phyloP scores from a whole-genome alignment of 441 rosid species.

The Erodium moschatum region DNA sequence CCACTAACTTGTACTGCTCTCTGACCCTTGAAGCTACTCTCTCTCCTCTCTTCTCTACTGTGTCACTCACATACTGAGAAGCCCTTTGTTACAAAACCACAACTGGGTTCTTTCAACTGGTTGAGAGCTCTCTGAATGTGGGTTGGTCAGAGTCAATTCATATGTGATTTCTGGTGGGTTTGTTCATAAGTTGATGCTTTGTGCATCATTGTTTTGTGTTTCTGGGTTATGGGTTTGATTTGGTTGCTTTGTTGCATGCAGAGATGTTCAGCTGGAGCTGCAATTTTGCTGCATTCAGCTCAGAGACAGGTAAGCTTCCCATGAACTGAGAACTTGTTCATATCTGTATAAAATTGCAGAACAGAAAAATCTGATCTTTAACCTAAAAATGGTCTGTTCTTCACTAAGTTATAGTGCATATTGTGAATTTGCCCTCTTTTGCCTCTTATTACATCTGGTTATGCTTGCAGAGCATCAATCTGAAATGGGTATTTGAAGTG shows the following conservation, averaged over 20 bases:
- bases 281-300: not conserved
- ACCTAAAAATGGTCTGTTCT: not conserved
- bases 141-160: constrained; percentile 4
- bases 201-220: too few species aligned
- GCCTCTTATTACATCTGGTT: not conserved
- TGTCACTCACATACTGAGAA: not conserved
- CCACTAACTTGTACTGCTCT: not conserved
- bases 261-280: not conserved
- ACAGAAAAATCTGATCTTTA: not conserved
- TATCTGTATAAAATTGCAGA: not conserved
- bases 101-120: not conserved
- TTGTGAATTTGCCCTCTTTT: not conserved
- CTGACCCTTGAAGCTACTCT: not conserved
- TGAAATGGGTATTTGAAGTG: not conserved
- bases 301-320: not conserved
- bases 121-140: not conserved
- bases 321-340: not conserved
- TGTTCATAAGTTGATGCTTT: not conserved
- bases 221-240: too few species aligned
- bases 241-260: not conserved
- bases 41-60: not conserved
- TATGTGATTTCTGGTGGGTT: not conserved
- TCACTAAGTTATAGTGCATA: not conserved
- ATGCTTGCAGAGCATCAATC: not conserved
- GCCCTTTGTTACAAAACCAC: not conserved